Evolutionary conservation across 2,329 filamentous ascomycete genomes (phyloP), one percentile per base, ranked within the genome.

Genomic region (Coleophoma crateriformis): DNA sequence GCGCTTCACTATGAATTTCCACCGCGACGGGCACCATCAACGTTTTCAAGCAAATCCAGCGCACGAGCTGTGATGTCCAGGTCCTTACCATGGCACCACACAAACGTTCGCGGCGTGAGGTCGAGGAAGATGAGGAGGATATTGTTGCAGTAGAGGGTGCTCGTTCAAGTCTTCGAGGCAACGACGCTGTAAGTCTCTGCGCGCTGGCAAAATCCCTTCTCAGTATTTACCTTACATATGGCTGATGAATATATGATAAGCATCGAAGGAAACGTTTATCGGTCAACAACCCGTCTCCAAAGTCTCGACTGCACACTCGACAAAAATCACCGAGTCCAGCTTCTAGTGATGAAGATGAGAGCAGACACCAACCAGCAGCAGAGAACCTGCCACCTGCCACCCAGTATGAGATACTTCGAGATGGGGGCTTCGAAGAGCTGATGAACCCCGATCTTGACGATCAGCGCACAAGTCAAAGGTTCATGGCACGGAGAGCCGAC

Each of bases 331-430:
- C 54, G 13, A 49, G 34, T 38, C 59, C 58, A 14, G 15, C 41
- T 13, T 27, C 56, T 17, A 58, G 62, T 40, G 57, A 61, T n/a
- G 60, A 65, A 47, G 61, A 63, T 13, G 33, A 50, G n/a, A 37
- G 47, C 7, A 54, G 58, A 43, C 49, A 47, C 27, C 54, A 53
- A 12, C 47, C 53, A 13, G 55, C 56, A 12, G 49, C 54, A 13
- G 19, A 45, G 19, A 42, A 47, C 6, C 35, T 45, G 1, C 57
- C 54, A 27, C 69, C 75, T 1, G 73, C 74, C 39, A 82, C 81
- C 0, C 81, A 85, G 54, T 85, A 85, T 61, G 82, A 85, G 55
- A 62, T 76, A 10, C 71, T 80, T 67, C 74, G 82, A 50, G 82
- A 85, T 63, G 72, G 71, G 41, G 76, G 76, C 45, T 85, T 81